Evolutionary conservation across 2,329 filamentous ascomycete genomes (phyloP).

Genomic region (Cordyceps farinosa): DNA sequence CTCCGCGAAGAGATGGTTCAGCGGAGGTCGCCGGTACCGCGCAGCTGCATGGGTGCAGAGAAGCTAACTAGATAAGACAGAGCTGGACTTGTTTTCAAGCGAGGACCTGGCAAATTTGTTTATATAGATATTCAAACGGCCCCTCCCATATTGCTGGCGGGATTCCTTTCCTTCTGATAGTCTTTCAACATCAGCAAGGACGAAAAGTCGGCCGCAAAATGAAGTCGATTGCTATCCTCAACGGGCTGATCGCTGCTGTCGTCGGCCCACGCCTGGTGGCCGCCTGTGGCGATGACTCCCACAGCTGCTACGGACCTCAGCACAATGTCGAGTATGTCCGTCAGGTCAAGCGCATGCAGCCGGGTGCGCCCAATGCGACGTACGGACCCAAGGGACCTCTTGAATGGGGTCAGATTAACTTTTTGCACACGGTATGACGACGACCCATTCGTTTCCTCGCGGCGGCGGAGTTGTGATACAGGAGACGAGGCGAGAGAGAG

Average conservation of each 20-base stretch:
- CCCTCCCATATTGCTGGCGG: neutral
- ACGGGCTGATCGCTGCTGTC: conserved; percentile 18
- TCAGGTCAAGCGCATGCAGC: conserved; percentile 48
- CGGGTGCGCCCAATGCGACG: conserved; percentile 39
- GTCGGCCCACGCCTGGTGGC: conserved; percentile 17
- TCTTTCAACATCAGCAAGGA: neutral
- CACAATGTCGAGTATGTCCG: conserved; percentile 43
- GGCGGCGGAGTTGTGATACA: too few relatives aligned
- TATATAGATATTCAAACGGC: neutral
- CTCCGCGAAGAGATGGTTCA: neutral
- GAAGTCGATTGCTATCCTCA: conserved; percentile 11
- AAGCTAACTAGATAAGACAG: neutral
- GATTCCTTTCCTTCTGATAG: neutral
- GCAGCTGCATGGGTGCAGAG: neutral
- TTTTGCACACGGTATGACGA: conserved; percentile 48
- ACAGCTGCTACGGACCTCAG: conserved; percentile 39
- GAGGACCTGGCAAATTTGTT: neutral
- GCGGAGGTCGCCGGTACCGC: conserved; percentile 5
- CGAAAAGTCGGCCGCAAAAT: neutral
- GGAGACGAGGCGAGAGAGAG: neutral
- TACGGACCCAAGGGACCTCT: conserved; percentile 43
- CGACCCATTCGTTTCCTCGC: neutral
- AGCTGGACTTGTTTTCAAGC: neutral
- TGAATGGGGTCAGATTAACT: conserved; percentile 63
- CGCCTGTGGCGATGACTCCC: conserved; percentile 33